Percentiles rank a stretch among this genome's conserved stretches.
Evolutionary conservation across 208 protist species (phyloP).

Genomic region (Leishmania tropica): DNA sequence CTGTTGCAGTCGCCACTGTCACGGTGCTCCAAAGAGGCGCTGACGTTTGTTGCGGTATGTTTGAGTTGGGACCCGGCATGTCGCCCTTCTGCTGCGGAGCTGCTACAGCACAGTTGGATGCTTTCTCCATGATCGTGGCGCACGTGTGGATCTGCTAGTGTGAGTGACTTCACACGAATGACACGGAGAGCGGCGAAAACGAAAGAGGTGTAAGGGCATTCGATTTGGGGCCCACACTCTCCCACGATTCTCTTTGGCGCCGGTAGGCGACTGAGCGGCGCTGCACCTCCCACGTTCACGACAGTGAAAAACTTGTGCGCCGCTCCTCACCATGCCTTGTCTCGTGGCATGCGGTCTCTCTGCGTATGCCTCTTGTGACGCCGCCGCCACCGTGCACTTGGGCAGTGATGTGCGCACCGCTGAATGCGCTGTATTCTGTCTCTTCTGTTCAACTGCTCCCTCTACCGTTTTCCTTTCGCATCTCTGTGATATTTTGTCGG

Average conservation of each 20-base stretch:
- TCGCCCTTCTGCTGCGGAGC: conserved; percentile 34
- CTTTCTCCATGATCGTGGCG: neutral
- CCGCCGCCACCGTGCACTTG: neutral
- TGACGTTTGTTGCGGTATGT: conserved; percentile 33
- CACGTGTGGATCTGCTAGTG: neutral
- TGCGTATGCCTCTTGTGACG: neutral
- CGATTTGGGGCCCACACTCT: neutral
- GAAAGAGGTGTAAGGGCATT: neutral
- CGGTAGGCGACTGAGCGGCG: neutral
- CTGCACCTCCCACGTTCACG: neutral
- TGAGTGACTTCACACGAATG: neutral
- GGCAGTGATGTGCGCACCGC: neutral
- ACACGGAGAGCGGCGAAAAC: neutral
- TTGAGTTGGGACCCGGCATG: conserved; percentile 37
- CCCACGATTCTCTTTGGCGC: neutral
- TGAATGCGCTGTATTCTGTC: neutral
- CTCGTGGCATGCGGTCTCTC: neutral
- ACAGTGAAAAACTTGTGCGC: neutral
- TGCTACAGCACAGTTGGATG: conserved; percentile 40
- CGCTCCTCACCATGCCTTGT: conserved; percentile 3
- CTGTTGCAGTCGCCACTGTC: conserved; percentile 10
- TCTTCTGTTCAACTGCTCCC: neutral
- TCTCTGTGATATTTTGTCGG: neutral
- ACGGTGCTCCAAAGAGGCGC: conserved; percentile 12
- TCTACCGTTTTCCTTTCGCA: neutral